Conservation (phyloP, 2,329 filamentous ascomycete genomes). For the Paraphoma chrysanthemicola region DNA sequence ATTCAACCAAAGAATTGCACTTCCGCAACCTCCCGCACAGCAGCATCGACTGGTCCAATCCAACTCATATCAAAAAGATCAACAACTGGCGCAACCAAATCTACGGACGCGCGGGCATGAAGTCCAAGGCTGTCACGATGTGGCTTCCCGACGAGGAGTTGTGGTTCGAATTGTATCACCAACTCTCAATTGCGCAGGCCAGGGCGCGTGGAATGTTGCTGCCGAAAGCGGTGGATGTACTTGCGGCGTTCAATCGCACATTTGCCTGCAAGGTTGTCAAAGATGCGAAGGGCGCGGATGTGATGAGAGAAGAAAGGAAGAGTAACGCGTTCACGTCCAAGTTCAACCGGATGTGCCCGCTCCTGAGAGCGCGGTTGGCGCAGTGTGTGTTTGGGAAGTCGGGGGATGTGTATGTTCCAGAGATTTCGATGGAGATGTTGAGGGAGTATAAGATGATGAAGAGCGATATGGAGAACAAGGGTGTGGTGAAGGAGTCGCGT, state of each 20-base stretch:
- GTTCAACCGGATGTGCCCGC: slow-evolving; percentile 16
- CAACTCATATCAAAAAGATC: slow-evolving; percentile 25
- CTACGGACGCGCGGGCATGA: slow-evolving; percentile 27
- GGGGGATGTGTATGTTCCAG: slow-evolving; percentile 15
- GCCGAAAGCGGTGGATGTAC: slow-evolving; percentile 4
- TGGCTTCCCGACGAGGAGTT: slow-evolving; percentile 25
- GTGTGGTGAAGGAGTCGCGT: slow-evolving; percentile 2
- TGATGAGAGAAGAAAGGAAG: slow-evolving; percentile 5
- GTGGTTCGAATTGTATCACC: slow-evolving; percentile 27
- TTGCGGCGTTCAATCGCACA: slow-evolving; percentile 21
- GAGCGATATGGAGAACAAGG: not conserved
- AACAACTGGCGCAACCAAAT: slow-evolving; percentile 34
- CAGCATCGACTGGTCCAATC: slow-evolving; percentile 26
- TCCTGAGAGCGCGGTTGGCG: slow-evolving; percentile 4
- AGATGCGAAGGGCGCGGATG: slow-evolving; percentile 2
- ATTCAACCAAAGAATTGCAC: slow-evolving; percentile 14
- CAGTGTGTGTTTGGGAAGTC: slow-evolving; percentile 6
- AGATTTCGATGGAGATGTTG: slow-evolving; percentile 16
- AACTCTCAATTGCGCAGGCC: slow-evolving; percentile 19
- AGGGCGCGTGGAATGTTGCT: slow-evolving; percentile 13
- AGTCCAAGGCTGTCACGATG: slow-evolving; percentile 14
- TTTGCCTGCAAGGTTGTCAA: slow-evolving; percentile 13
- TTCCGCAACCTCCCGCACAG: slow-evolving; percentile 24
- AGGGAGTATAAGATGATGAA: slow-evolving; percentile 13
- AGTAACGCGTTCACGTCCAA: slow-evolving; percentile 22